Base-by-base conservation (phyloP, 2,329 filamentous ascomycete species). In the Cordyceps pruinosa region DNA sequence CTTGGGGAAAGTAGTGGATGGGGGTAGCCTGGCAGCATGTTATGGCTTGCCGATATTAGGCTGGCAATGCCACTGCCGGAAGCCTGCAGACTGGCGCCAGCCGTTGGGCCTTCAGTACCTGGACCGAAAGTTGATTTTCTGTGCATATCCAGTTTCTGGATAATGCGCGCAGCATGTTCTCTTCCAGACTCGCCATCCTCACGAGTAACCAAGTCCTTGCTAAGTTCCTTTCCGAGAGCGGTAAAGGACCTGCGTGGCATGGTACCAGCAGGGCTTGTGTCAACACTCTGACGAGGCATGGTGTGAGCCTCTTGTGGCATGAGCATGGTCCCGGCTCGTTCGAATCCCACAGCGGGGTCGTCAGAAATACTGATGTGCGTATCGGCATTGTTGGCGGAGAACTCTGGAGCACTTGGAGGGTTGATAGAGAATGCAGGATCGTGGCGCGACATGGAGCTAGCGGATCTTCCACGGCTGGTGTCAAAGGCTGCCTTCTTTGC, bases 401-500 rank as follows among this genome's bases (percentile, higher is more conserved):
- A 97, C 68, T 97, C 93, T 0, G 91, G 89, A 6, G 92, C 86
- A 30, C 88, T 85, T 15, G 94, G 90, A 9, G 91, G 88, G 3
- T 89, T 94, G 62, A 99, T 95, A 7, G 92, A 88, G 73, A 97
- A 99, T 13, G 94, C 94, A 54, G 92, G 85, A 65, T 87, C 86
- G 47, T 79, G 66, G 25, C 79, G 78, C 5, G 76, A 72, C 5
- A 80, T 67, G 2, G 74, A 69, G 23, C 70, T 73, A 56, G 69
- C 76, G 49, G 77, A 77, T 51, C 78, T 74, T 32, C 76, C 78
- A 62, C 84, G 81, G 65, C 77, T 87, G 17, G 80, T 87, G 68
- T 97, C 90, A 48, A 99, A 83, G 0, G 93, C 93, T 68, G 88
- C 90, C 64, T 92, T 90, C 74, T 99, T 99, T 54, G 93, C 92